Evolutionary conservation across 2,329 filamentous ascomycete species (phyloP), one percentile per base, ranked within the genome.

Genomic region (Aspergillus novofumigatus): DNA sequence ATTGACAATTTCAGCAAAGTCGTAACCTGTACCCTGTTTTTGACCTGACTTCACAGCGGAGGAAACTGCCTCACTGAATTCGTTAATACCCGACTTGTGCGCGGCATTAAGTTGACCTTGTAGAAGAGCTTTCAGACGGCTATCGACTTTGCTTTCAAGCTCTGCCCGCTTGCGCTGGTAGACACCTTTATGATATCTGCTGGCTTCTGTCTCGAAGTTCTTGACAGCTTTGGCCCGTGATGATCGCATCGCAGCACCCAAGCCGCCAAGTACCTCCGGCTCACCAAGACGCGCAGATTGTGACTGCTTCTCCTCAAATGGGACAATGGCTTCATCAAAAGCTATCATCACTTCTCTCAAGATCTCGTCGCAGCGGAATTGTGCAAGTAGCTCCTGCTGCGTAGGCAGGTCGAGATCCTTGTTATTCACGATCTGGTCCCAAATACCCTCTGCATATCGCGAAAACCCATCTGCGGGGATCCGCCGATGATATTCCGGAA

Each of bases 351-450:
- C 94, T 71, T 97, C 93, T 61, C 92, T 84, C 42, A 92, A 85
- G 57, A 99, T 99, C 76, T 99, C 94, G 72, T 99, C 94, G 74
- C 94, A 99, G 64, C 94, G 86, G 79, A 97, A 99, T 73, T 99
- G 94, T 10, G 94, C 94, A 53, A 99, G 83, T 49, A 99, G 82
- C 73, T 99, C 94, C 76, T 99, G 94, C 72, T 99, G 94, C 0
- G 94, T 97, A 3, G 94, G 94, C 58, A 99, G 77, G 75, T 99
- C 94, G 54, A 99, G 81, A 69, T 99, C 94, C 76, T 99, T 99
- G 82, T 99, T 99, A 80, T 93, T 90, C 67, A 96, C 92, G 70
- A 99, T 99, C 76, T 97, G 93, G 68, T 97, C 92, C 94, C 94
- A 99, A 48, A 99, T 86, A 44, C 92, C 91, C 71, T 94, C 87